Evolutionary conservation across 2,329 filamentous ascomycete genomes (phyloP).

Genomic region (Aureobasidium subglaciale): DNA sequence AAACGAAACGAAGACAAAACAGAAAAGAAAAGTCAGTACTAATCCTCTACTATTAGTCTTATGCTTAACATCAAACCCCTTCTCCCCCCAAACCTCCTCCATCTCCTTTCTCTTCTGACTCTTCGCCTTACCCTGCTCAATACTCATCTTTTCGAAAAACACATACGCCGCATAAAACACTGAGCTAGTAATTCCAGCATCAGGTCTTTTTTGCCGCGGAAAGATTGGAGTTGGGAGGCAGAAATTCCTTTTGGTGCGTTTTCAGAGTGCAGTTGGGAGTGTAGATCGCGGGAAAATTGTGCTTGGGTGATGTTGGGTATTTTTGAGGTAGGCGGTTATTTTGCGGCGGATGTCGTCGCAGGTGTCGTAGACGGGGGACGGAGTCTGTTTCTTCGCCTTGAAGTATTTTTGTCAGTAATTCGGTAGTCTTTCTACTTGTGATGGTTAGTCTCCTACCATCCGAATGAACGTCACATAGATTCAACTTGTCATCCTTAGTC

Average conservation of each 20-base stretch:
- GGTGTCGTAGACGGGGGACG: slow-evolving; percentile 49
- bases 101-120: slow-evolving; percentile 46
- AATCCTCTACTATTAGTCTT: background rate
- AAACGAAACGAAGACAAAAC: background rate
- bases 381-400: slow-evolving; percentile 38
- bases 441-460: slow-evolving; percentile 14
- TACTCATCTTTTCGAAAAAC: slow-evolving; percentile 53
- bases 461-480: slow-evolving; percentile 15
- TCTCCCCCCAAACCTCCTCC: slow-evolving; percentile 35
- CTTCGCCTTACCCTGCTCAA: slow-evolving; percentile 47
- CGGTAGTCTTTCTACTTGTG: background rate
- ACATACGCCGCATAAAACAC: slow-evolving; percentile 51
- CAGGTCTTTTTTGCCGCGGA: slow-evolving; percentile 43
- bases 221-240: slow-evolving; percentile 41
- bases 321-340: slow-evolving; percentile 44
- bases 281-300: slow-evolving; percentile 44
- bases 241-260: slow-evolving; percentile 32
- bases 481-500: background rate
- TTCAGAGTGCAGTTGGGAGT: slow-evolving; percentile 30
- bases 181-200: slow-evolving; percentile 41
- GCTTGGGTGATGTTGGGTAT: slow-evolving; percentile 45
- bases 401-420: background rate
- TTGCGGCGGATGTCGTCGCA: slow-evolving; percentile 53
- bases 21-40: background rate
- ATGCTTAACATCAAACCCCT: background rate